Conservation (phyloP, 2,329 filamentous ascomycete species). For the Scedosporium apiospermum region DNA sequence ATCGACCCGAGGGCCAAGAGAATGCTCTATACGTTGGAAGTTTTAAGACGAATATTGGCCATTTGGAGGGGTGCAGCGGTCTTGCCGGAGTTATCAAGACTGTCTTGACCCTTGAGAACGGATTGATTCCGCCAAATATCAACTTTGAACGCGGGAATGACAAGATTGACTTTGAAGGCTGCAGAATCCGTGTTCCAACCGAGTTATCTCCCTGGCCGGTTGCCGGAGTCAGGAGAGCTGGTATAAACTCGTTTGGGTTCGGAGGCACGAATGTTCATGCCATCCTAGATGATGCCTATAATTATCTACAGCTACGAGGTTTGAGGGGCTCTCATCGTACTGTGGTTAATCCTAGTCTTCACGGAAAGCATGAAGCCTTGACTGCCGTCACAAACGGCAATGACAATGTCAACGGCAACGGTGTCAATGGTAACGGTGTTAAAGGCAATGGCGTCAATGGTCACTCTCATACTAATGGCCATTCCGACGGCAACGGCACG, state of each 20-base stretch:
- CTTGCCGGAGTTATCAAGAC: constrained; percentile 18
- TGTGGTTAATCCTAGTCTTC: background rate
- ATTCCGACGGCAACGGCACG: too few relatives aligned
- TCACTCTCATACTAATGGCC: background rate
- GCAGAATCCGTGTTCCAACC: constrained; percentile 11
- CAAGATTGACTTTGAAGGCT: constrained; percentile 16
- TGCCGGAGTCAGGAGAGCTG: constrained; percentile 11
- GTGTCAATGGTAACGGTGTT: background rate
- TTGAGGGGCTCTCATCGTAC: background rate
- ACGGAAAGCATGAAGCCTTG: background rate
- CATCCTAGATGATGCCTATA: constrained; percentile 13
- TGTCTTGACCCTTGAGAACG: constrained; percentile 15
- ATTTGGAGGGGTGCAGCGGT: constrained; percentile 15
- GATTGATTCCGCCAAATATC: constrained; percentile 15
- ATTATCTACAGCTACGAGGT: background rate
- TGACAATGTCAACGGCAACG: too few relatives aligned
- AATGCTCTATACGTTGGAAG: constrained; percentile 11
- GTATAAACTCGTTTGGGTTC: constrained; percentile 20
- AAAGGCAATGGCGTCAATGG: background rate
- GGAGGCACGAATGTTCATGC: constrained; percentile 19
- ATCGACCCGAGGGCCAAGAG: background rate
- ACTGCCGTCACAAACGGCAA: background rate
- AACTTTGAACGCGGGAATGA: constrained; percentile 13
- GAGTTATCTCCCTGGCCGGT: background rate
- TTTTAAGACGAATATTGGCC: constrained; percentile 19